phyloP scores from a whole-genome alignment of 2,329 filamentous ascomycete genomes.

The Nothomitra cinnamomea region DNA sequence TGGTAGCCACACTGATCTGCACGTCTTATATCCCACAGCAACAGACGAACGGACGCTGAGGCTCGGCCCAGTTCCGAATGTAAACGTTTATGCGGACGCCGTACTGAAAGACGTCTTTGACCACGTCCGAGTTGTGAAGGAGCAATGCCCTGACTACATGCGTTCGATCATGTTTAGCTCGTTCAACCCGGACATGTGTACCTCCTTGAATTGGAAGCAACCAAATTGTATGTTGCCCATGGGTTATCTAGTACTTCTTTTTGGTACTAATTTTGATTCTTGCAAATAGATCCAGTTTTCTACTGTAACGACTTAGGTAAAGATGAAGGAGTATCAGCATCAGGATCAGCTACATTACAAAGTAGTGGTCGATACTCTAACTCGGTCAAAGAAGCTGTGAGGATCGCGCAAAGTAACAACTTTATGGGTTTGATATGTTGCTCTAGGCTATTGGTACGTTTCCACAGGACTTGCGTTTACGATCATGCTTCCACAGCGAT shows the following conservation, averaged over 20 bases:
- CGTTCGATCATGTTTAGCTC: slow-evolving; percentile 88
- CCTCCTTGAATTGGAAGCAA: slow-evolving; percentile 96
- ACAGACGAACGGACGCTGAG: slow-evolving; percentile 54
- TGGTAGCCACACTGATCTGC: slow-evolving; percentile 77
- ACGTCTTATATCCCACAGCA: slow-evolving; percentile 68
- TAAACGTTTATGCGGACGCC: slow-evolving; percentile 73
- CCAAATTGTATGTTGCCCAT: slow-evolving; percentile 56
- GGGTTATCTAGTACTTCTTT: background rate
- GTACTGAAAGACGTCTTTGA: slow-evolving; percentile 79
- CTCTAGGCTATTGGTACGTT: slow-evolving; percentile 63
- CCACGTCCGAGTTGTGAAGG: slow-evolving; percentile 56
- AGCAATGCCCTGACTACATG: slow-evolving; percentile 51
- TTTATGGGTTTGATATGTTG: slow-evolving; percentile 95
- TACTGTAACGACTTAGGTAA: slow-evolving; percentile 81
- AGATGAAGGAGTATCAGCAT: slow-evolving; percentile 24
- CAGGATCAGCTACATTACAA: slow-evolving; percentile 17
- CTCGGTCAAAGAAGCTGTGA: slow-evolving; percentile 87
- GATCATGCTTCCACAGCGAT: background rate
- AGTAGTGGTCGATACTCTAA: slow-evolving; percentile 56
- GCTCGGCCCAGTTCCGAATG: slow-evolving; percentile 59
- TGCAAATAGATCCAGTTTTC: slow-evolving; percentile 57
- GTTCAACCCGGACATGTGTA: slow-evolving; percentile 79
- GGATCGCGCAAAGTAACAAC: slow-evolving; percentile 88
- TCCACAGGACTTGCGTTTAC: background rate
- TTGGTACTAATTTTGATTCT: background rate